Base-by-base conservation (phyloP, 352 stramenopile genomes). In the Phytophthora pluvialis region DNA sequence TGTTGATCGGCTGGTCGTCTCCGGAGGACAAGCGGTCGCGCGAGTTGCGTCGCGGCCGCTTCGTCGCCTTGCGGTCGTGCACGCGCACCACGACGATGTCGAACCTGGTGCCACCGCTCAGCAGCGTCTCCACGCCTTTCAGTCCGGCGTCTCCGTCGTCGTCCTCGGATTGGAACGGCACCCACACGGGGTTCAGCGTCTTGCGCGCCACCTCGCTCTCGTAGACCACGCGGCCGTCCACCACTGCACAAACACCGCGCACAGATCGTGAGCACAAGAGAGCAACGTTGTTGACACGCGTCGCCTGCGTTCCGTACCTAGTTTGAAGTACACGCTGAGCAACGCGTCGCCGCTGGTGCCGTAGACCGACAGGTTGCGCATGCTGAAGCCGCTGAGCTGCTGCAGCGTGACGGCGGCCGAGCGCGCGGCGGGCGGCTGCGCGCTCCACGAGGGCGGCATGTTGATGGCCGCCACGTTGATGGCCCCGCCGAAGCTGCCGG, bases 141-240 rank as follows among this genome's bases (percentile, higher is more conserved):
- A 77, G 28, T 36, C 66, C 65, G 29, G 79, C 70, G 38, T 51
- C 29, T 5, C 55, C 61, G 21, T 46, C 60, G 52, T 78, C 59
- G 45, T 71, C 66, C 25, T 87, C 73, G 8, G 75, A 79, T 64
- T 91, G 71, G 59, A 94, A 92, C 8, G 85, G 85, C 61, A 94
- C 77, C 85, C 85, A 94, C 62, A 94, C 83, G 10, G 85, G 85
- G 61, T 94, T 94, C 15, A 94, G 70, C 38, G 85, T 94, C 49
- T 74, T 79, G 35, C 71, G 73, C 54, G 74, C 83, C 36, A 90
- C 74, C 62, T 94, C 85, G 47, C 85, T 94, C 62, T 88, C 76
- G 47, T 94, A 94, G 40, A 91, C 69, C 21, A 88, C 72, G 12
- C 79, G 81, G 15, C 72, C 68, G 46, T 92, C 85, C 39, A 94